phyloP scores from a whole-genome alignment of 306 rosid genomes.

The Mucuna pruriens region DNA sequence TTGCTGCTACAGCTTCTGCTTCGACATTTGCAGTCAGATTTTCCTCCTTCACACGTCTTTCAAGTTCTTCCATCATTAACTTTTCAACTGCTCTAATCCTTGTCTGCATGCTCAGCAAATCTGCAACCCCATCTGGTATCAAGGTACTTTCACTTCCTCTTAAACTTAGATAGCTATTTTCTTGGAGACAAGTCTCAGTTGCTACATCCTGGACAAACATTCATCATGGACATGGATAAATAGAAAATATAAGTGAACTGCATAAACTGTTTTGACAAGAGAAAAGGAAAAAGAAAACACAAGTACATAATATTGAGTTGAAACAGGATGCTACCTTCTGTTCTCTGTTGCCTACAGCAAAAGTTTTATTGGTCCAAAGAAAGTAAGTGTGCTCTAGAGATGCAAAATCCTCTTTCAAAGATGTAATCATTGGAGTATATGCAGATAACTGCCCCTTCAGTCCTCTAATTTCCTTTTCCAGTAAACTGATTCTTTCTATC shows the following conservation, averaged over 20 bases:
- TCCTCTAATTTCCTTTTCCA: conserved; percentile 71
- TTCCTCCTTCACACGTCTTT: conserved; percentile 47
- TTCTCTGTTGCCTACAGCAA: conserved; percentile 35
- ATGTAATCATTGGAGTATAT: conserved; percentile 66
- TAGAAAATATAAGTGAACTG: conserved; percentile 13
- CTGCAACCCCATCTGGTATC: conserved; percentile 57
- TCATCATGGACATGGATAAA: conserved; percentile 33
- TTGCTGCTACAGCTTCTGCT: conserved; percentile 35
- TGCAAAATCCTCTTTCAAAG: conserved; percentile 70
- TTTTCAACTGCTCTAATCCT: conserved; percentile 62
- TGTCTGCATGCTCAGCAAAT: conserved; percentile 69
- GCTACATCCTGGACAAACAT: conserved; percentile 55
- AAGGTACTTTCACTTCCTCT: conserved; percentile 38
- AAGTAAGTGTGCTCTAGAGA: conserved; percentile 74
- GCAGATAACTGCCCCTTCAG: conserved; percentile 67
- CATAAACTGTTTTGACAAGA: conserved; percentile 24
- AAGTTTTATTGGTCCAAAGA: conserved; percentile 51
- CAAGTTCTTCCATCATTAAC: conserved; percentile 63
- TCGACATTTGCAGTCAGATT: conserved; percentile 26
- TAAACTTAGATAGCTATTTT: conserved; percentile 42
- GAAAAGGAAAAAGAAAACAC: neutral
- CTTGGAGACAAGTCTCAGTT: conserved; percentile 41
- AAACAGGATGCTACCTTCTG: conserved; percentile 59
- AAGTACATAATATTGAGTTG: conserved; percentile 1
- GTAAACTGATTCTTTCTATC: conserved; percentile 50